Evolutionary conservation across 2,329 filamentous ascomycete species (phyloP).

Genomic region (Curvularia sp.): DNA sequence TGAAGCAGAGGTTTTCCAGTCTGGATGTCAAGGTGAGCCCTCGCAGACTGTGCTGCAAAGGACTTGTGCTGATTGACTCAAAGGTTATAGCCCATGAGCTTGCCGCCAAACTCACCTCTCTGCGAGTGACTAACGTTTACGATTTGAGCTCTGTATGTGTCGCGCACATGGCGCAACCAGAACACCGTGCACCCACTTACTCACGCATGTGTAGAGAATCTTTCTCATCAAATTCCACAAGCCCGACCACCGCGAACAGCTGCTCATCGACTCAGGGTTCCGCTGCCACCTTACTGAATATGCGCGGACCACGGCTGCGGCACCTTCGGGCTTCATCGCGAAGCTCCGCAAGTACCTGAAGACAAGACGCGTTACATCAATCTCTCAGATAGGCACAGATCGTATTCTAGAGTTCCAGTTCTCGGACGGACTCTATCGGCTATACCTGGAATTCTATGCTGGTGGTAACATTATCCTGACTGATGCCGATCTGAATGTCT

Average conservation of each 20-base stretch:
- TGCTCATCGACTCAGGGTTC: constrained; percentile 94
- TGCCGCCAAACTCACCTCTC: constrained; percentile 72
- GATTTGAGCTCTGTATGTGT: constrained; percentile 78
- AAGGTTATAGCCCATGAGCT: constrained; percentile 96
- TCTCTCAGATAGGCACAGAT: constrained; percentile 90
- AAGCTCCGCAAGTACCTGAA: constrained; percentile 87
- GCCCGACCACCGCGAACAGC: constrained; percentile 84
- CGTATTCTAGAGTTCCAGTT: constrained; percentile 92
- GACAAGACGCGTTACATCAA: constrained; percentile 79
- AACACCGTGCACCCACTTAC: constrained; percentile 37
- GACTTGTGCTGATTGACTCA: constrained; percentile 18
- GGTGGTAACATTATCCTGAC: constrained; percentile 94
- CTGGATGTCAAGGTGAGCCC: constrained; percentile 71
- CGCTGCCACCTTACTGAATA: constrained; percentile 94
- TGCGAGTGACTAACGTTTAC: constrained; percentile 93
- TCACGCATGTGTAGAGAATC: constrained; percentile 66
- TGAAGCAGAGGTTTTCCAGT: constrained; percentile 85
- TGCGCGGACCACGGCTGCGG: constrained; percentile 81
- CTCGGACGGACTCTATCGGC: constrained; percentile 84
- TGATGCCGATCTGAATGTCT: constrained; percentile 80
- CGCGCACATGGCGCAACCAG: background rate
- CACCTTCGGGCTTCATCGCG: constrained; percentile 84
- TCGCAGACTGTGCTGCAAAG: background rate
- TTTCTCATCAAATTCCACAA: constrained; percentile 95
- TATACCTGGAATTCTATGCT: constrained; percentile 96